These are phyloP conservation scores for Septoria petroselini DNA, from an alignment of 2,329 filamentous ascomycete genomes.

Conservation along the genomic window DNA sequence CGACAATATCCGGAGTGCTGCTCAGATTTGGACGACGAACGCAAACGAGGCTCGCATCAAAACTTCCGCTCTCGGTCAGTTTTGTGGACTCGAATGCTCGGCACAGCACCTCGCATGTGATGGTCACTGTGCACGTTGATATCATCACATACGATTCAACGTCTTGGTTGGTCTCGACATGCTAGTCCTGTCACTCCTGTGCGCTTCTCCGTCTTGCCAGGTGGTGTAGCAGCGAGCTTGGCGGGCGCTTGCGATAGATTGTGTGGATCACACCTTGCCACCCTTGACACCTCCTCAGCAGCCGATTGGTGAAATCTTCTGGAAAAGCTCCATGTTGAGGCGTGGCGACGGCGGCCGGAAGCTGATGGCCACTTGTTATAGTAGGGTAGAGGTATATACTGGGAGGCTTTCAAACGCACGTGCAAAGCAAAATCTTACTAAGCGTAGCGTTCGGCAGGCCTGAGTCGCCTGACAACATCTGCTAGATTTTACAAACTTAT, in stretches of 20 bases:
- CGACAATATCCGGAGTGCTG: neutral
- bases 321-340: no score
- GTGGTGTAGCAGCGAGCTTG: slow-evolving; percentile 2
- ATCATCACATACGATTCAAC: neutral
- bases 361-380: no score
- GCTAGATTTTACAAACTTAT: no score
- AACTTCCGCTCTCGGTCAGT: neutral
- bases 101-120: neutral
- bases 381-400: no score
- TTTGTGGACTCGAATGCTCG: neutral
- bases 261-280: neutral
- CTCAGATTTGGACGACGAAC: no score
- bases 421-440: no score
- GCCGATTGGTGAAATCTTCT: neutral
- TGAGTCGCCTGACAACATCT: no score
- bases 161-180: neutral
- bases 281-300: no score
- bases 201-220: neutral
- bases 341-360: no score
- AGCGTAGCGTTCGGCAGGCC: no score
- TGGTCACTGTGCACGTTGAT: neutral
- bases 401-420: no score
- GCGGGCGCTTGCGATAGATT: slow-evolving; percentile 11
- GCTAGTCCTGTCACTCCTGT: neutral
- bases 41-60: neutral